Evolutionary conservation across 2,329 filamentous ascomycete species (phyloP).

Genomic region (Amesomyces nigricolor): DNA sequence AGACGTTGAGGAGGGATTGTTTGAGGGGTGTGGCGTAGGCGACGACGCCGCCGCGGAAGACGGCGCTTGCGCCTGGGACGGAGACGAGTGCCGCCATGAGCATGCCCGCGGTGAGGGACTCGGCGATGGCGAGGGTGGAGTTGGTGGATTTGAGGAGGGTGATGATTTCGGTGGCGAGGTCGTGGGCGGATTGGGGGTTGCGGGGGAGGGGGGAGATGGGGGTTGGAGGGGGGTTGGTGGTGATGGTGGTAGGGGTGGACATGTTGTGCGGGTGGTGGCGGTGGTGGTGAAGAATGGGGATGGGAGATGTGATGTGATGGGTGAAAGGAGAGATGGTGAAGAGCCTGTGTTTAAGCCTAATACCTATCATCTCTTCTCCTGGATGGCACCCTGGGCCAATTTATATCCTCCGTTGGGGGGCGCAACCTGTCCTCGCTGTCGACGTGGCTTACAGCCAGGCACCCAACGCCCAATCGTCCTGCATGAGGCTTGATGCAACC

Average conservation of each 20-base stretch:
- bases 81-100: conserved; percentile 31
- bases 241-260: neutral
- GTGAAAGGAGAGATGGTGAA: neutral
- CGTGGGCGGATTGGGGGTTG: conserved; percentile 10
- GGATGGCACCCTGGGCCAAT: too few species aligned
- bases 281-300: neutral
- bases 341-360: too few species aligned
- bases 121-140: conserved; percentile 29
- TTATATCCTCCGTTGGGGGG: too few species aligned
- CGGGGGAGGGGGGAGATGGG: too few species aligned
- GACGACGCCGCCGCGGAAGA: conserved; percentile 32
- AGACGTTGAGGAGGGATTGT: conserved; percentile 27
- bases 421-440: too few species aligned
- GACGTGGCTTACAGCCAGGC: too few species aligned
- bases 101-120: conserved; percentile 31
- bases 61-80: conserved; percentile 29
- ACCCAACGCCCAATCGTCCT: too few species aligned
- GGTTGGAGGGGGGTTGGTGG: neutral
- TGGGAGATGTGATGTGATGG: neutral
- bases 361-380: too few species aligned
- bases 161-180: conserved; percentile 21
- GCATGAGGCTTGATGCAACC: too few species aligned
- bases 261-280: neutral
- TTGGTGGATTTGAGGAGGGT: conserved; percentile 24
- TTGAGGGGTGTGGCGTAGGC: conserved; percentile 32